Evolutionary conservation across 345 rosid genomes (phyloP).

Genomic region (Citrus glauca): DNA sequence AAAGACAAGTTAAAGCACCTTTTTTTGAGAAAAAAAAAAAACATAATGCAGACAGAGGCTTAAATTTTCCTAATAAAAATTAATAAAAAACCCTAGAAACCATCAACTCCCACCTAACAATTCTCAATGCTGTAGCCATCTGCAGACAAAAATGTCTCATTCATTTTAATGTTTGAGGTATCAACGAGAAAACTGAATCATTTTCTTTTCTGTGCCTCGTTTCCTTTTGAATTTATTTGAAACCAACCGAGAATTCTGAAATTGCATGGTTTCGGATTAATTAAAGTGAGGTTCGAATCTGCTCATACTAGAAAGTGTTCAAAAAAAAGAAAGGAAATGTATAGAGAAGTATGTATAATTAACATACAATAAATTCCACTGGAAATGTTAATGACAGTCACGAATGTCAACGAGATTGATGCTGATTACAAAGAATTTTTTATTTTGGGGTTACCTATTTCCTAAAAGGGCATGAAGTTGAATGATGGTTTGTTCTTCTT

Average conservation of each 20-base stretch:
- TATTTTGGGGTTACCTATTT: slow-evolving; percentile 48
- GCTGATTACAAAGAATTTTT: not conserved
- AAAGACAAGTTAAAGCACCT: slow-evolving; percentile 5
- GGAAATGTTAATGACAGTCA: not conserved
- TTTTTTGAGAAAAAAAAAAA: not conserved
- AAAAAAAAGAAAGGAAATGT: no score
- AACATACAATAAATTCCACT: not conserved
- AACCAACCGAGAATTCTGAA: not conserved
- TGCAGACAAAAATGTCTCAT: slow-evolving; percentile 2
- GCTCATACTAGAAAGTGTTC: not conserved
- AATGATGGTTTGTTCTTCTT: slow-evolving; percentile 93
- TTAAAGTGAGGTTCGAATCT: not conserved
- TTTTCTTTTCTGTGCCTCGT: not conserved
- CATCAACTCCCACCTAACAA: slow-evolving; percentile 2
- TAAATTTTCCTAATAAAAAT: slow-evolving; percentile 12
- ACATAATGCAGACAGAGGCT: slow-evolving; percentile 3
- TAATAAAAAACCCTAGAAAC: slow-evolving; percentile 6
- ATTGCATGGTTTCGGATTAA: not conserved
- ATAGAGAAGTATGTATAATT: not conserved
- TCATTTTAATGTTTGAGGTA: not conserved
- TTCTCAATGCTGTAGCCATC: slow-evolving; percentile 16
- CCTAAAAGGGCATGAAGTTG: slow-evolving; percentile 97
- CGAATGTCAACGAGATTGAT: not conserved
- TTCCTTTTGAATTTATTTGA: not conserved
- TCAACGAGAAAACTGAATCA: slow-evolving; percentile 11